A percentile compares a stretch with the other conserved stretches of the same genome.
Evolutionary conservation across 805 yeast genomes (phyloP).

Genomic region (Metschnikowia picachoensis): DNA sequence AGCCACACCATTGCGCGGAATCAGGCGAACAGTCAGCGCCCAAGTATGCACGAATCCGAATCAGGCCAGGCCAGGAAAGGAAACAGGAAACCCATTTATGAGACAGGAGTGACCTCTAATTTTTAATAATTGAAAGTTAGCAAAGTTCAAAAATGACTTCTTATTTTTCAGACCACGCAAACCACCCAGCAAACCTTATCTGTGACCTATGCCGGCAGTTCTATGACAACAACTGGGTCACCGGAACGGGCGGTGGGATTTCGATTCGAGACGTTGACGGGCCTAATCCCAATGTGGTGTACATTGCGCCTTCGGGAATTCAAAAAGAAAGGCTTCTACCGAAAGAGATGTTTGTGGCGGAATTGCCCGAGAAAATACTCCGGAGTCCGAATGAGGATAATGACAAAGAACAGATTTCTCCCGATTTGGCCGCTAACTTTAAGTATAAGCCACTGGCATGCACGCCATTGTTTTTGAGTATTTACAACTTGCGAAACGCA

Average conservation of each 20-base stretch:
- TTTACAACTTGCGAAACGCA: constrained; percentile 63
- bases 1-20: constrained; percentile 4
- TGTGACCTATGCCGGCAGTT: constrained; percentile 77
- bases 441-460: constrained; percentile 87
- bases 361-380: constrained; percentile 49
- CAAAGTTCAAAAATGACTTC: neutral
- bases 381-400: constrained; percentile 49
- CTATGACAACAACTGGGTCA: constrained; percentile 83
- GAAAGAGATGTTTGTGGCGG: constrained; percentile 74
- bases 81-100: no score
- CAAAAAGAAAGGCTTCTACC: constrained; percentile 88
- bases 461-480: constrained; percentile 80
- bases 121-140: no score
- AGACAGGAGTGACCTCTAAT: no score
- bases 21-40: constrained; percentile 1
- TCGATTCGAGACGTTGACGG: constrained; percentile 58
- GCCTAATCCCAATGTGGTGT: constrained; percentile 46
- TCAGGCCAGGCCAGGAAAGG: no score
- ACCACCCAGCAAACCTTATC: constrained; percentile 80
- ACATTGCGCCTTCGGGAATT: constrained; percentile 92
- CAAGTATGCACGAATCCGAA: no score
- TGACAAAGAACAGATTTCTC: constrained; percentile 17
- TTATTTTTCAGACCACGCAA: constrained; percentile 34
- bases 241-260: constrained; percentile 96
- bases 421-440: constrained; percentile 34